Evolutionary conservation across 441 rosid genomes (phyloP), one percentile per base, ranked within the genome.

Genomic region (Gossypium gossypioides): DNA sequence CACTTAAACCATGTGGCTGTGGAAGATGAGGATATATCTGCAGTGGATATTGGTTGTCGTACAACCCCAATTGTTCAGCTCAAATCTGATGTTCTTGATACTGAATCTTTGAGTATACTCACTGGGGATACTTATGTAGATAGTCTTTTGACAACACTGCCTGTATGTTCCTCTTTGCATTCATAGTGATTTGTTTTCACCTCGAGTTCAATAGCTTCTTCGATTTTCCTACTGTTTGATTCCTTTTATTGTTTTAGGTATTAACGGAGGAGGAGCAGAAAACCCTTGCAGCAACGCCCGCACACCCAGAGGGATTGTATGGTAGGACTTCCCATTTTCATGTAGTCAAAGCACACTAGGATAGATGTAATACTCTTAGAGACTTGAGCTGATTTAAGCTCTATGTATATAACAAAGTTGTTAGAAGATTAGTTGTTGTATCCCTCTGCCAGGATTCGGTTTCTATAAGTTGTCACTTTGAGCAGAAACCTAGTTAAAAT

Each of bases 221-320:
- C 48, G 3, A 61, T 27, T 74, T 69, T 37, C 16, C 69, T 52
- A 9, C 18, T 10, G 29, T 68, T 65, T 10, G 19, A 32, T 70
- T 69, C 29, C 54, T 73, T 73, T 54, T 57, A 13, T 19, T 70
- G 51, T 40, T 63, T 27, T 72, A 93, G 98, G 97, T 90, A 68
- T 83, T 93, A 77, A 81, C 96, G 7, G 87, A 86, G 87, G 91
- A 89, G 74, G 93, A 93, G 86, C 98, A 93, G 78, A 87, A 80
- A 72, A 87, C 80, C 46, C 95, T 91, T 55, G 98, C 98, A 50
- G 95, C 96, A 55, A 91, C 93, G 6, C 96, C 98, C 3, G 96
- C 98, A 46, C 98, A 91, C 81, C 89, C 95, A 2, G 92, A 82
- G 70, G 97, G 91, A 72, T 76, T 93, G 75, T 86, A 87, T 81